Evolutionary conservation across 2,329 filamentous ascomycete species (phyloP).

Genomic region (Alternaria ventricosa): DNA sequence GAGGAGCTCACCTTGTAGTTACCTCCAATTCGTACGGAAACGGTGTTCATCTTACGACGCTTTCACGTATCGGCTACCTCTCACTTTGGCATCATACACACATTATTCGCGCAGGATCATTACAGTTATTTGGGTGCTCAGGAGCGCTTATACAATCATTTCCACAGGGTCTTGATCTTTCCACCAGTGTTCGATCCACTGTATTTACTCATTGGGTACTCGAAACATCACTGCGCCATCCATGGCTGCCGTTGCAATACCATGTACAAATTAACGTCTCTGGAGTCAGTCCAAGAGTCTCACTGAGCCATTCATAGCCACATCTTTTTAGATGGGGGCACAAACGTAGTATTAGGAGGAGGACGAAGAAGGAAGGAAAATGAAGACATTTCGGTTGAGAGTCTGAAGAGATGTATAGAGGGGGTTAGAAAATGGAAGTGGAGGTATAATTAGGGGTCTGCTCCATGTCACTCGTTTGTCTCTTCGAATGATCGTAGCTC

Average conservation of each 20-base stretch:
- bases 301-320: slow-evolving; percentile 16
- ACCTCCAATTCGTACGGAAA: background rate
- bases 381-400: background rate
- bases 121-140: background rate
- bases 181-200: background rate
- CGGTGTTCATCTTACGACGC: background rate
- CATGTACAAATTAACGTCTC: background rate
- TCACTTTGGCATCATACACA: background rate
- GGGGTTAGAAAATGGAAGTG: background rate
- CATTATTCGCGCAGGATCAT: background rate
- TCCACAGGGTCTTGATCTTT: background rate
- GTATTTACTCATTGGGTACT: background rate
- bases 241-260: background rate
- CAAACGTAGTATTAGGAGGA: background rate
- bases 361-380: background rate
- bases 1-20: background rate
- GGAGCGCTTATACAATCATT: background rate
- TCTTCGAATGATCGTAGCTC: background rate
- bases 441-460: background rate
- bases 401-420: background rate
- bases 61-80: background rate
- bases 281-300: background rate
- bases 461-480: background rate
- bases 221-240: background rate
- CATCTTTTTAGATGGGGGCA: background rate